Conservation (phyloP, 768 basidiomycete species). For the Mycena floridula region DNA sequence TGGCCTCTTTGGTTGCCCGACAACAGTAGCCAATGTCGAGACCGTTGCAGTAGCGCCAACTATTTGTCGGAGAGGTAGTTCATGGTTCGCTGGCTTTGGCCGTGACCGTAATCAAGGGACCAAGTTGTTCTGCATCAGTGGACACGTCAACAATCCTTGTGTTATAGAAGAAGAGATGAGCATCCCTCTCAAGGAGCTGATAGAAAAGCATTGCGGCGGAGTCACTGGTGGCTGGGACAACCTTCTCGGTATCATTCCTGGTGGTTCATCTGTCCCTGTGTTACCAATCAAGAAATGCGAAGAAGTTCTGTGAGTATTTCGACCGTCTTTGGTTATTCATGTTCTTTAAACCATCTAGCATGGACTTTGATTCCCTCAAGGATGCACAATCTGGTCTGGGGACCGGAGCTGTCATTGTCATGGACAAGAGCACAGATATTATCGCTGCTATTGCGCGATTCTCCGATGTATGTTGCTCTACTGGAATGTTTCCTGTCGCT, state of each 20-base stretch:
- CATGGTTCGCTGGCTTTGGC: conserved; percentile 93
- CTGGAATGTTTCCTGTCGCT: not conserved
- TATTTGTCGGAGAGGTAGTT: conserved; percentile 81
- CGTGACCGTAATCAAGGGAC: conserved; percentile 91
- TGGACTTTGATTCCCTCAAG: conserved; percentile 98
- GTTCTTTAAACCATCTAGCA: conserved; percentile 36
- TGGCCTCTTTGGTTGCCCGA: conserved; percentile 94
- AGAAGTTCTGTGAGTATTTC: conserved; percentile 72
- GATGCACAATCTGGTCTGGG: conserved; percentile 96
- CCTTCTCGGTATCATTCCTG: conserved; percentile 92
- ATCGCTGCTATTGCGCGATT: conserved; percentile 93
- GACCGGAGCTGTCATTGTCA: conserved; percentile 97
- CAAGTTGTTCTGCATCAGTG: conserved; percentile 95
- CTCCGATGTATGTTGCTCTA: conserved; percentile 46
- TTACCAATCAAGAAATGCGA: conserved; percentile 78
- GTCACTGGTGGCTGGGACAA: conserved; percentile 96
- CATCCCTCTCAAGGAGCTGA: conserved; percentile 86
- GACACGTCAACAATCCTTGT: conserved; percentile 97
- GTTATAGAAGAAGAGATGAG: conserved; percentile 99
- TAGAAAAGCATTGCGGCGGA: conserved; percentile 97
- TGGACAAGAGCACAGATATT: conserved; percentile 97
- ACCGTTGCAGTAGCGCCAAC: conserved; percentile 98
- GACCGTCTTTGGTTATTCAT: not conserved
- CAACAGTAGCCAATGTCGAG: conserved; percentile 97
- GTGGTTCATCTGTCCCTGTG: conserved; percentile 91